Conservation (phyloP, 345 rosid genomes). For the Euphorbia tirucalli region DNA sequence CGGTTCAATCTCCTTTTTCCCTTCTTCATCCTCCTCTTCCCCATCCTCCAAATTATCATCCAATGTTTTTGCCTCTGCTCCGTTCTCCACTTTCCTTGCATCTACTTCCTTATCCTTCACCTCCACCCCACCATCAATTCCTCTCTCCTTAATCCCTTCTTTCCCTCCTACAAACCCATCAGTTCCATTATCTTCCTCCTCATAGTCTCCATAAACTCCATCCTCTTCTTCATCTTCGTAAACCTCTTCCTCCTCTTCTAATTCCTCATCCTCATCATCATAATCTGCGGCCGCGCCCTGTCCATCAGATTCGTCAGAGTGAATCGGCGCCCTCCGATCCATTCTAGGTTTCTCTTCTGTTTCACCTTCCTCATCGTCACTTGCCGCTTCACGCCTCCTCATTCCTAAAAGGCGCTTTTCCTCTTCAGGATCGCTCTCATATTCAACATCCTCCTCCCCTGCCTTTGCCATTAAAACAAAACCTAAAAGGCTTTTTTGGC, state of each 20-base stretch:
- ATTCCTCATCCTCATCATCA: slow-evolving; percentile 52
- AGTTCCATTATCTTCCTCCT: slow-evolving; percentile 31
- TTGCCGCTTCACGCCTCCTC: slow-evolving; percentile 76
- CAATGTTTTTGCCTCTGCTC: slow-evolving; percentile 16
- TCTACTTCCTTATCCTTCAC: slow-evolving; percentile 25
- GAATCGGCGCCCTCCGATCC: slow-evolving; percentile 43
- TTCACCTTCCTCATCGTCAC: slow-evolving; percentile 80
- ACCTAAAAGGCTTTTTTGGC: neutral
- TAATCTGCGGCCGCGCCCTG: slow-evolving; percentile 61
- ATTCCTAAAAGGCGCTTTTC: slow-evolving; percentile 57
- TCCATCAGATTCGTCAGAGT: slow-evolving; percentile 68
- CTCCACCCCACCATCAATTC: slow-evolving; percentile 17
- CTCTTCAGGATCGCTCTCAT: slow-evolving; percentile 94
- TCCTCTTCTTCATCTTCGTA: slow-evolving; percentile 36
- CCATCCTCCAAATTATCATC: slow-evolving; percentile 23
- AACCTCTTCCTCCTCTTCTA: slow-evolving; percentile 29
- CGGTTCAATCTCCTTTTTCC: slow-evolving; percentile 74
- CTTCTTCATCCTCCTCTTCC: slow-evolving; percentile 40
- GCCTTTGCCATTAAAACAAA: slow-evolving; percentile 44
- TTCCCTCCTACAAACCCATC: slow-evolving; percentile 26
- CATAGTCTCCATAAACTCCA: slow-evolving; percentile 38
- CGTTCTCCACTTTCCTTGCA: slow-evolving; percentile 29
- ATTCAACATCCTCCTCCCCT: slow-evolving; percentile 53
- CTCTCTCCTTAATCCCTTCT: slow-evolving; percentile 30
- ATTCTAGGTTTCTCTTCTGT: slow-evolving; percentile 24